These are phyloP conservation scores for Gentiana macrophylla DNA, from an alignment of 257 asterid species.

Conservation along the genomic window DNA sequence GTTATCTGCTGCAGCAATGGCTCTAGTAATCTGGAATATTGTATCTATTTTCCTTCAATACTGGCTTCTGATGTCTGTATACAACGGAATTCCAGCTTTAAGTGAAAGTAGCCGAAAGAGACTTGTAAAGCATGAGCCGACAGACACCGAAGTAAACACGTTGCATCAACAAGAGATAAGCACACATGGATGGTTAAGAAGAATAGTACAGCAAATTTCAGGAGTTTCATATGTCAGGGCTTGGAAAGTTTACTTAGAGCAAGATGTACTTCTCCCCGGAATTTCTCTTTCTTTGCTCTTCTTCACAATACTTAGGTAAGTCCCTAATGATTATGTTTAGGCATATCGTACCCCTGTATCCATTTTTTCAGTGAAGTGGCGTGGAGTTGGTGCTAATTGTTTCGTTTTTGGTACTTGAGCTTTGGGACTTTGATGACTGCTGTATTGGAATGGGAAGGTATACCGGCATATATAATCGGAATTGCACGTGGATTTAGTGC, in stretches of 20 bases:
- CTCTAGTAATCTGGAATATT: conserved; percentile 59
- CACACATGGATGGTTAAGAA: conserved; percentile 18
- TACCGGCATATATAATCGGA: conserved; percentile 80
- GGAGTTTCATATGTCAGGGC: conserved; percentile 44
- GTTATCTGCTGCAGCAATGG: conserved; percentile 61
- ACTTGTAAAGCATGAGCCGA: conserved; percentile 19
- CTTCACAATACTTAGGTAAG: conserved; percentile 72
- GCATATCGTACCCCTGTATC: too few relatives aligned
- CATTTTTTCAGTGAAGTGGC: background rate
- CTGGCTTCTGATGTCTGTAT: conserved; percentile 65
- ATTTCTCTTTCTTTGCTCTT: conserved; percentile 67
- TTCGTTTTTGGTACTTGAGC: conserved; percentile 26
- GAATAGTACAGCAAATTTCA: conserved; percentile 18
- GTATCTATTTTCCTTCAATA: conserved; percentile 63
- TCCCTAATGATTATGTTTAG: too few relatives aligned
- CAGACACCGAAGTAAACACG: conserved; percentile 18
- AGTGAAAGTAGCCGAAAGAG: conserved; percentile 34
- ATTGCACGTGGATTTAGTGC: conserved; percentile 80
- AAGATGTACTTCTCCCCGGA: conserved; percentile 75
- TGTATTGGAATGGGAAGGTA: conserved; percentile 76
- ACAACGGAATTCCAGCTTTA: conserved; percentile 59
- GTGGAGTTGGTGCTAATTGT: background rate
- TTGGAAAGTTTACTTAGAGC: conserved; percentile 65
- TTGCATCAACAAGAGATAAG: conserved; percentile 11
- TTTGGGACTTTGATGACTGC: conserved; percentile 96